Conservation (phyloP, 2,329 filamentous ascomycete species). For the Pyricularia sp. region DNA sequence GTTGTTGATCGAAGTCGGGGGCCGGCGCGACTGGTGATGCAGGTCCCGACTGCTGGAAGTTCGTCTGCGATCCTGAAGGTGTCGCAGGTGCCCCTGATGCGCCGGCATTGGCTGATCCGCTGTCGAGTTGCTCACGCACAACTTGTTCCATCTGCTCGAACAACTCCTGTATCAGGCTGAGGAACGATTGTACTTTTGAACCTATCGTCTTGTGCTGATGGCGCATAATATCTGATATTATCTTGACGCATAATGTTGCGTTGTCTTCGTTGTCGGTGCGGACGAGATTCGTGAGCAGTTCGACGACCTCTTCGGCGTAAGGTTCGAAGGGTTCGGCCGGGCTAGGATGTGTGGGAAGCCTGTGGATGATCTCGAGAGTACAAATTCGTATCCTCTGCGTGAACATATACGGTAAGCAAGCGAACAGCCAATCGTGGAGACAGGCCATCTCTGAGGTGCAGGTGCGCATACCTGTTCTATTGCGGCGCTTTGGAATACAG, state of each 20-base stretch:
- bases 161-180: constrained; percentile 88
- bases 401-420: constrained; percentile 4
- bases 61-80: constrained; percentile 53
- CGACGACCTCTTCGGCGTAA: constrained; percentile 80
- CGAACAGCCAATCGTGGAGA: not conserved
- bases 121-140: constrained; percentile 91
- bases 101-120: constrained; percentile 45
- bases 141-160: constrained; percentile 93
- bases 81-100: constrained; percentile 54
- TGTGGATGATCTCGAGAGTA: constrained; percentile 88
- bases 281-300: constrained; percentile 81
- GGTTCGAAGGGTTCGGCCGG: constrained; percentile 76
- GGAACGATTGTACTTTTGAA: constrained; percentile 77
- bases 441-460: constrained; percentile 15
- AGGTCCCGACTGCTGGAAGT: constrained; percentile 71
- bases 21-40: constrained; percentile 81
- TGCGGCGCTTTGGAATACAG: constrained; percentile 85
- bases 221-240: constrained; percentile 91
- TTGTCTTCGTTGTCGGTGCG: constrained; percentile 96
- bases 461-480: constrained; percentile 62
- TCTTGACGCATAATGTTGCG: constrained; percentile 96
- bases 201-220: constrained; percentile 77
- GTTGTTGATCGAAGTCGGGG: constrained; percentile 76
- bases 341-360: constrained; percentile 61
- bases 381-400: constrained; percentile 78